Percentiles rank a stretch among this genome's conserved stretches.
phyloP scores from a whole-genome alignment of 768 basidiomycete species.

The Suillus sp. region DNA sequence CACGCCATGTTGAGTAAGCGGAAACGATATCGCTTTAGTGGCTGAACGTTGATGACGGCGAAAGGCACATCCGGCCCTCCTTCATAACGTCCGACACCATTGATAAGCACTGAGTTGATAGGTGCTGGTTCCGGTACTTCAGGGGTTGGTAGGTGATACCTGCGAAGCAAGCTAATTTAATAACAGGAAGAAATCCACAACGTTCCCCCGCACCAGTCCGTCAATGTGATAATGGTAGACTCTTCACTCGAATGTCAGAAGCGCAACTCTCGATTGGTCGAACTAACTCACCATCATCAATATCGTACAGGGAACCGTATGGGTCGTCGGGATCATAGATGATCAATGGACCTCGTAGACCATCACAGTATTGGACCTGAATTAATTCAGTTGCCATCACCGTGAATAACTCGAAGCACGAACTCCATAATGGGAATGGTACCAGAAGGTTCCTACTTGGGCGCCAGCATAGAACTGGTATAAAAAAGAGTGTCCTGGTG shows the following conservation, averaged over 20 bases:
- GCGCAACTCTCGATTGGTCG: not conserved
- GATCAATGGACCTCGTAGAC: slow-evolving; percentile 50
- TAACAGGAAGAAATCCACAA: not conserved
- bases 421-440: slow-evolving; percentile 1
- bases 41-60: slow-evolving; percentile 38
- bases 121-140: not conserved
- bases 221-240: not conserved
- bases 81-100: slow-evolving; percentile 41
- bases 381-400: not conserved
- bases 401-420: not conserved
- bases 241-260: not conserved
- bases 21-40: slow-evolving; percentile 39
- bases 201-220: not conserved
- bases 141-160: not conserved
- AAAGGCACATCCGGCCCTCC: slow-evolving; percentile 36
- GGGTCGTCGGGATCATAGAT: slow-evolving; percentile 40
- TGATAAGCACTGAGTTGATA: slow-evolving; percentile 29
- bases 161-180: not conserved
- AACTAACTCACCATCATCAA: not conserved
- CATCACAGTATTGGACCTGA: slow-evolving; percentile 54
- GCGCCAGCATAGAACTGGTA: not conserved
- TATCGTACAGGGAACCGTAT: not conserved
- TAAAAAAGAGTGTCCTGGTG: not conserved
- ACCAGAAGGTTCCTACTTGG: not conserved
- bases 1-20: slow-evolving; percentile 47